Conservation (phyloP, 164 flowering plant genomes). For the Dillenia suffruticosa region DNA sequence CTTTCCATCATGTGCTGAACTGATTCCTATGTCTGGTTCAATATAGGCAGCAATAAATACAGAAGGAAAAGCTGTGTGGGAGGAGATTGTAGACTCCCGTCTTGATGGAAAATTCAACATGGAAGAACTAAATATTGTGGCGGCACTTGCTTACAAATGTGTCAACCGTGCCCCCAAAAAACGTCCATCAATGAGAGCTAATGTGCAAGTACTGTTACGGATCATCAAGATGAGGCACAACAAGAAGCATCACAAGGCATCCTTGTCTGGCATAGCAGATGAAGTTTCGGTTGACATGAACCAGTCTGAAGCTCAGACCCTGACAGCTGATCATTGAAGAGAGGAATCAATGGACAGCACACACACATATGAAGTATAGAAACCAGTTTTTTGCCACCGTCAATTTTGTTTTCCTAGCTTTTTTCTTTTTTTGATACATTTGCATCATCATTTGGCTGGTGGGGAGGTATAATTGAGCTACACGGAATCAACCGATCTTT, state of each 20-base stretch:
- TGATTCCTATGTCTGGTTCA: too few species aligned
- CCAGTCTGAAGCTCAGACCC: slow-evolving; percentile 30
- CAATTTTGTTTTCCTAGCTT: too few species aligned
- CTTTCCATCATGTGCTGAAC: slow-evolving; percentile 8
- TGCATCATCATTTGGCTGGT: too few species aligned
- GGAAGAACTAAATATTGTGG: slow-evolving; percentile 71
- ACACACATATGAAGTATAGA: slow-evolving; percentile 41
- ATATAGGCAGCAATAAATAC: slow-evolving; percentile 76
- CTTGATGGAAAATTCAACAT: slow-evolving; percentile 62
- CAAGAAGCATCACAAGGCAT: slow-evolving; percentile 40
- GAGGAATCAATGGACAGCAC: slow-evolving; percentile 59
- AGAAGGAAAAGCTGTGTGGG: slow-evolving; percentile 89
- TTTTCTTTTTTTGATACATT: too few species aligned
- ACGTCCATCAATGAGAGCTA: slow-evolving; percentile 84
- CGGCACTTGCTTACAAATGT: slow-evolving; percentile 81
- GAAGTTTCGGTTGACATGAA: slow-evolving; percentile 55
- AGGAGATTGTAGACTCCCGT: slow-evolving; percentile 79
- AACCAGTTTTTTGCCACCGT: too few species aligned
- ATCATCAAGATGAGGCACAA: slow-evolving; percentile 43
- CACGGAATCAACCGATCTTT: too few species aligned
- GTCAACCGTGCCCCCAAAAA: slow-evolving; percentile 52
- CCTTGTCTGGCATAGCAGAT: slow-evolving; percentile 38
- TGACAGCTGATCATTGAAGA: slow-evolving; percentile 36
- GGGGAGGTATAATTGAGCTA: too few species aligned
- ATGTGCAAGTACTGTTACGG: slow-evolving; percentile 72